phyloP scores from a whole-genome alignment of 495 filamentous ascomycete genomes.

The Penicillium ochrochloron region DNA sequence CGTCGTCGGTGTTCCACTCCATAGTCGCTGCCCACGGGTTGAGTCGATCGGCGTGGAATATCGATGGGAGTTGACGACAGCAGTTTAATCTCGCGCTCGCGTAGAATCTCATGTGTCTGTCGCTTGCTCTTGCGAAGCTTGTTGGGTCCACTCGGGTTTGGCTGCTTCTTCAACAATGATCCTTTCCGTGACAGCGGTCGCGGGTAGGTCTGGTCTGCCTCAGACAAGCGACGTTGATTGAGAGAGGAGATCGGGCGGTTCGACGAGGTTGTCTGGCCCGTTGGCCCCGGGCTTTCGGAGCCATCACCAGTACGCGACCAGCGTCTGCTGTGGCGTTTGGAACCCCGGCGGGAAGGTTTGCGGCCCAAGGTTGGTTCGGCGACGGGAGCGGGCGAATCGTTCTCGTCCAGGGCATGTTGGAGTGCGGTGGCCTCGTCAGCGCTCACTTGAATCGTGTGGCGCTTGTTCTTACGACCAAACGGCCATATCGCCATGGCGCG shows the following conservation, averaged over 20 bases:
- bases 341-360: slow-evolving; percentile 48
- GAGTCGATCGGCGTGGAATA: slow-evolving; percentile 61
- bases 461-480: slow-evolving; percentile 69
- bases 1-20: slow-evolving; percentile 65
- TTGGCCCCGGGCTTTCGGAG: slow-evolving; percentile 33
- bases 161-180: slow-evolving; percentile 69
- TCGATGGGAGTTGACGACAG: slow-evolving; percentile 71
- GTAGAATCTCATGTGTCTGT: slow-evolving; percentile 69
- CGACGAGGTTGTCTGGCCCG: slow-evolving; percentile 37
- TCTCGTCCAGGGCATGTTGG: slow-evolving; percentile 30
- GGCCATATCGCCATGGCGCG: slow-evolving; percentile 76
- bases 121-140: slow-evolving; percentile 75
- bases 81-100: slow-evolving; percentile 85
- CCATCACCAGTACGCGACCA: slow-evolving; percentile 37
- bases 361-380: slow-evolving; percentile 38
- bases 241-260: slow-evolving; percentile 33
- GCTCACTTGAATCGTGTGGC: slow-evolving; percentile 52
- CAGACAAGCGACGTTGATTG: slow-evolving; percentile 20
- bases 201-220: slow-evolving; percentile 22
- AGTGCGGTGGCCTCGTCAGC: slow-evolving; percentile 37
- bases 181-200: slow-evolving; percentile 50
- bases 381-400: slow-evolving; percentile 29
- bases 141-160: slow-evolving; percentile 54
- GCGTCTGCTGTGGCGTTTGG: slow-evolving; percentile 46
- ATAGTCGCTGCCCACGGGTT: slow-evolving; percentile 44